Evolutionary conservation across 805 yeast genomes (phyloP), one percentile per base, ranked within the genome.

Genomic region (Naumovozyma castellii): DNA sequence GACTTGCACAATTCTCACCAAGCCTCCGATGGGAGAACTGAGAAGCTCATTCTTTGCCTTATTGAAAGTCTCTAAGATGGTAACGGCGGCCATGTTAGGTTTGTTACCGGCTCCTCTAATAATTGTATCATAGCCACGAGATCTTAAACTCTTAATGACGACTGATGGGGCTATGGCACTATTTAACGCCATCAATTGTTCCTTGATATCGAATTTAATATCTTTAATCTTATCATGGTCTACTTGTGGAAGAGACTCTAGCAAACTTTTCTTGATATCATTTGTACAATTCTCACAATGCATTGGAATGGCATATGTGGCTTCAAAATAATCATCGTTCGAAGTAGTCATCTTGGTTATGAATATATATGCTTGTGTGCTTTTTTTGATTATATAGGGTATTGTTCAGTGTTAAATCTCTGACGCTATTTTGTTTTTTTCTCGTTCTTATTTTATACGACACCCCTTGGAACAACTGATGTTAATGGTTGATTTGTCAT

Each of bases 21-120:
- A 68, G 0, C 97, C 97, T 53, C 82, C 78, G 18, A 90, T 94
- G 8, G 32, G 32, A 8, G 32, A 29, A 12, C 5, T 13, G 14
- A 29, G 13, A 9, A 29, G 15, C 0, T 88, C 84, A 31, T 69
- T 67, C 12, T 57, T 56, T 17, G 42, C 45, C 46, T 72, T 63
- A 6, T 36, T 31, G 50, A 80, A 82, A 15, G 82, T 72, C 57
- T 90, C 97, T 41, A 88, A 62, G 36, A 88, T 88, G 48, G 92
- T 78, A 25, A 88, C 97, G 0, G 95, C 96, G 0, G 97, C 95
- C 15, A 84, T 73, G 57, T 88, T 80, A 14, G 94, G 80, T 42
- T 68, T 71, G 13, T 29, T 13, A 3, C 97, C 97, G 0, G 95
- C 77, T 5, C 97, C 97, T 43, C 97, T 70, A 18, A 90, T 81